Percentiles rank a stretch among this genome's conserved stretches.
phyloP scores from a whole-genome alignment of 2,329 filamentous ascomycete genomes.

The Aureobasidium subglaciale region DNA sequence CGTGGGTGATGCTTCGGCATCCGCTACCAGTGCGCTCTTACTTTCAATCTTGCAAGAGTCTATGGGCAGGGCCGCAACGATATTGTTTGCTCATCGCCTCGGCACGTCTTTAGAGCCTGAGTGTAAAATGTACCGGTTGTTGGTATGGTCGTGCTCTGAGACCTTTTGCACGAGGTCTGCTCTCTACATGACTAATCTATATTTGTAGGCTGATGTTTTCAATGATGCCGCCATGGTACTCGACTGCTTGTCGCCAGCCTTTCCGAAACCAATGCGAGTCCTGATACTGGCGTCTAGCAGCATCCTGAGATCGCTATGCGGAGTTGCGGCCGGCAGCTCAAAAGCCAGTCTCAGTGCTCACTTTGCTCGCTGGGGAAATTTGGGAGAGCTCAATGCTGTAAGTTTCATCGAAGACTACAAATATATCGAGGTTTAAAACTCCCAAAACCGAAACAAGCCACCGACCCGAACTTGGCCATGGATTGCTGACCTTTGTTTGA shows the following conservation, averaged over 20 bases:
- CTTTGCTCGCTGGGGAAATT: slow-evolving; percentile 78
- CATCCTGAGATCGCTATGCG: slow-evolving; percentile 64
- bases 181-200: not conserved
- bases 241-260: slow-evolving; percentile 71
- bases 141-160: slow-evolving; percentile 28
- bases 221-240: slow-evolving; percentile 82
- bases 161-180: not conserved
- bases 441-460: no score
- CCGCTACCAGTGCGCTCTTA: slow-evolving; percentile 72
- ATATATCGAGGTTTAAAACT: slow-evolving; percentile 3
- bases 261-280: slow-evolving; percentile 55
- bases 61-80: slow-evolving; percentile 74
- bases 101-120: slow-evolving; percentile 81
- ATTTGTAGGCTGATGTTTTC: slow-evolving; percentile 62
- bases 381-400: slow-evolving; percentile 85
- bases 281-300: slow-evolving; percentile 53
- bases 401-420: slow-evolving; percentile 25
- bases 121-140: slow-evolving; percentile 80
- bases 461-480: not conserved
- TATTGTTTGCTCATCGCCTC: slow-evolving; percentile 74
- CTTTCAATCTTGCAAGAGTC: slow-evolving; percentile 78
- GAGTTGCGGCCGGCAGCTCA: slow-evolving; percentile 80
- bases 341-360: slow-evolving; percentile 89
- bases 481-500: not conserved
- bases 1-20: slow-evolving; percentile 71